Evolutionary conservation across 768 basidiomycete species (phyloP).

Genomic region (Mycena kentingensis): DNA sequence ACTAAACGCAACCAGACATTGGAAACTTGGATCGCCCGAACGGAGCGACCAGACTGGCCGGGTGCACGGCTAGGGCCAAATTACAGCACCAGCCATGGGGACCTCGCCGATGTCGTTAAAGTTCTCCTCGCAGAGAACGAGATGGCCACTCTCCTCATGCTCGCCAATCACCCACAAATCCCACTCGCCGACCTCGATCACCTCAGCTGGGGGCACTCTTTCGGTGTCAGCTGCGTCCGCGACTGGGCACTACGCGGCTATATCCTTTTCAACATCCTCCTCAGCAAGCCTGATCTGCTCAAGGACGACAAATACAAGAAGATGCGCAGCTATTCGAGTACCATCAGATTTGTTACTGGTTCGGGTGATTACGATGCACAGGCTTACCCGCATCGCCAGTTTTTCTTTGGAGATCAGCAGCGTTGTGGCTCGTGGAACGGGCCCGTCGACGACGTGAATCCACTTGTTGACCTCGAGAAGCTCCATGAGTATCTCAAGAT

Average conservation of each 20-base stretch:
- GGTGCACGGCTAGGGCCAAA: neutral
- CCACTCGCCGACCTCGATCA: constrained; percentile 30
- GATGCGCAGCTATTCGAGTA: constrained; percentile 22
- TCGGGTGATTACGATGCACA: constrained; percentile 35
- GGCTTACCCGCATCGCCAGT: constrained; percentile 32
- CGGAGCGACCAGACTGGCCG: constrained; percentile 1
- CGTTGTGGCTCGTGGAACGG: neutral
- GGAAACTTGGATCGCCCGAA: constrained; percentile 34
- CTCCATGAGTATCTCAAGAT: constrained; percentile 38
- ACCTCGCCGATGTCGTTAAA: constrained; percentile 39
- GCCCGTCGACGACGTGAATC: constrained; percentile 5
- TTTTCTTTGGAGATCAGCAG: constrained; percentile 22
- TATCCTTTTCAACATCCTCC: constrained; percentile 38
- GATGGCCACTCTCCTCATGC: constrained; percentile 34
- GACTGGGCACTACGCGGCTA: constrained; percentile 35
- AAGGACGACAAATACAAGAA: constrained; percentile 31
- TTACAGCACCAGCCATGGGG: constrained; percentile 29
- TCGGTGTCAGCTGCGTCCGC: constrained; percentile 34
- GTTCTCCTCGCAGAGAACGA: constrained; percentile 38
- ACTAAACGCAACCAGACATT: constrained; percentile 33
- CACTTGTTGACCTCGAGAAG: constrained; percentile 23
- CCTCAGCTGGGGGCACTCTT: constrained; percentile 35
- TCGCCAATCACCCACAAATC: constrained; percentile 39
- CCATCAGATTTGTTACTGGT: constrained; percentile 19
- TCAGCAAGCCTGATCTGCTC: constrained; percentile 32